phyloP scores from a whole-genome alignment of 495 filamentous ascomycete species.

The Neurospora sp. region DNA sequence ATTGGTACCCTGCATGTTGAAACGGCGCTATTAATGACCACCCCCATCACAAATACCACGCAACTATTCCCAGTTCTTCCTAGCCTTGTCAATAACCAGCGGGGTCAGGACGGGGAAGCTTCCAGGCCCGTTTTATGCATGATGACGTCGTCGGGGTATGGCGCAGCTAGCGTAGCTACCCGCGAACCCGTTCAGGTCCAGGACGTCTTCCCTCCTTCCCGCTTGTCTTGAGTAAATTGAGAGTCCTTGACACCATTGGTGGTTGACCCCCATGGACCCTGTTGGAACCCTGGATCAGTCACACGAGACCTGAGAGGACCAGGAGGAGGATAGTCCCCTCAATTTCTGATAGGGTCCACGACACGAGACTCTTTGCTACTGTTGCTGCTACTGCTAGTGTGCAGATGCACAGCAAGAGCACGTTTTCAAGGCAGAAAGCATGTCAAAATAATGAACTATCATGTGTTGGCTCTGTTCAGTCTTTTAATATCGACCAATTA shows the following conservation, averaged over 20 bases:
- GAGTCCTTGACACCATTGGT: neutral
- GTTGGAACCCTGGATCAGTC: neutral
- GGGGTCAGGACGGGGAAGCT: neutral
- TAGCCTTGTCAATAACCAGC: neutral
- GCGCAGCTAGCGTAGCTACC: neutral
- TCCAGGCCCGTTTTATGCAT: neutral
- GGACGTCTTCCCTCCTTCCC: neutral
- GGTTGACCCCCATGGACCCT: neutral
- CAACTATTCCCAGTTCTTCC: neutral
- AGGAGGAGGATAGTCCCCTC: neutral
- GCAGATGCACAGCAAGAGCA: neutral
- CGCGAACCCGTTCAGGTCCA: neutral
- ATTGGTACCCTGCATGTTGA: neutral
- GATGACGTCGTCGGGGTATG: neutral
- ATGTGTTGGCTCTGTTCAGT: neutral
- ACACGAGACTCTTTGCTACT: neutral
- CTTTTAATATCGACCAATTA: neutral
- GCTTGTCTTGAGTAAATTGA: neutral
- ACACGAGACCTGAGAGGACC: neutral
- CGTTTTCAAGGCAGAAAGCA: neutral
- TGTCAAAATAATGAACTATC: neutral
- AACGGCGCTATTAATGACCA: neutral
- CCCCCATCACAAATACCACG: neutral
- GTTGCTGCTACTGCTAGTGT: neutral
- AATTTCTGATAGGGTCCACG: neutral